A percentile compares a stretch with the other conserved stretches of the same genome.
Evolutionary conservation across 441 rosid genomes (phyloP).

Genomic region (Adansonia rubrostipa): DNA sequence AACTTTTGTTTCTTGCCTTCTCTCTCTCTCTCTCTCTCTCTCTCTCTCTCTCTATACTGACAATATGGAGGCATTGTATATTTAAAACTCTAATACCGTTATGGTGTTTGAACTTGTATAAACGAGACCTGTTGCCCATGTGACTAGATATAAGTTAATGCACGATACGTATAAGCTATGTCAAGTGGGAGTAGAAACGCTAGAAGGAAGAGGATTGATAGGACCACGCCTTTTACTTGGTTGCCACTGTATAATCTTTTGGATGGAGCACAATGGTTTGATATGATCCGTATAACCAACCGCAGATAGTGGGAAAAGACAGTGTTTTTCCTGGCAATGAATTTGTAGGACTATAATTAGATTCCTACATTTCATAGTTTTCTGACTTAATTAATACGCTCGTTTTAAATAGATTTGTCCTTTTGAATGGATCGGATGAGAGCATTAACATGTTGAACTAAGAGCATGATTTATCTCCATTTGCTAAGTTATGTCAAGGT

Average conservation of each 20-base stretch:
- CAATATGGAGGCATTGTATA: constrained; percentile 1
- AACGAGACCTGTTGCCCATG: not conserved
- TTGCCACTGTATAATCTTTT: not conserved
- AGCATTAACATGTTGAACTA: not conserved
- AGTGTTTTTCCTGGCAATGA: constrained; percentile 1
- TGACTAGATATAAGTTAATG: constrained; percentile 9
- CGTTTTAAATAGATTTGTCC: not conserved
- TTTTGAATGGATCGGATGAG: constrained; percentile 17
- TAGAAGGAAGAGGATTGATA: not conserved
- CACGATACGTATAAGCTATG: not conserved
- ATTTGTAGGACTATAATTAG: not conserved
- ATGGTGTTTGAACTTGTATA: constrained; percentile 1
- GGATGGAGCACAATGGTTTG: not conserved
- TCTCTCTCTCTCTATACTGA: not conserved
- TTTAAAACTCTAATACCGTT: not conserved
- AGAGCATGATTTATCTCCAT: not conserved
- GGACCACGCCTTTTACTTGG: constrained; percentile 1
- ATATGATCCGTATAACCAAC: not conserved
- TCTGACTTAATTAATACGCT: not conserved
- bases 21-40: not conserved
- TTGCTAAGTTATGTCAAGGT: not conserved
- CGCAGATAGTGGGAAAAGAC: not conserved
- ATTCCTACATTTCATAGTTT: not conserved
- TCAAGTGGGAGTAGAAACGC: not conserved
- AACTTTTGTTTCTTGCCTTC: constrained; percentile 16